phyloP scores from a whole-genome alignment of 176 grass and related monocot species.

The Avena sativa region DNA sequence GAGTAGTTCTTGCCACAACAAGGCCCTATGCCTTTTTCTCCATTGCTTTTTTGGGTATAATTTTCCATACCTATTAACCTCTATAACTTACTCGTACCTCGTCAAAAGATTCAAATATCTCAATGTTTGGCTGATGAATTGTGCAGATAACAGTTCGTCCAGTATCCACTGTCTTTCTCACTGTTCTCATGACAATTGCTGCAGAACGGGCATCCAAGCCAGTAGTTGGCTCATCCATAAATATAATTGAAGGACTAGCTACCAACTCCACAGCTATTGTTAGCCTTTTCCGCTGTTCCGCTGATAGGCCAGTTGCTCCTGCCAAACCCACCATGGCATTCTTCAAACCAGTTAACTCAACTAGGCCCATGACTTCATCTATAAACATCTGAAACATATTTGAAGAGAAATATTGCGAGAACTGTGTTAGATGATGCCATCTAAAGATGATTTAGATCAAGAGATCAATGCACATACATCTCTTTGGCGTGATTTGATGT shows the following conservation, averaged over 20 bases:
- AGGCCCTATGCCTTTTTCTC: not conserved
- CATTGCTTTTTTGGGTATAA: not conserved
- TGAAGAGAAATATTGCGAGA: not conserved
- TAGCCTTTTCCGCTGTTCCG: constrained; percentile 76
- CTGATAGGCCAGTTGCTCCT: constrained; percentile 66
- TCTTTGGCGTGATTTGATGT: constrained; percentile 61
- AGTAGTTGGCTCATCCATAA: constrained; percentile 90
- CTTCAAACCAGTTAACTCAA: constrained; percentile 68
- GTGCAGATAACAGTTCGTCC: constrained; percentile 82
- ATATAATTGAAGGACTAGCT: constrained; percentile 84
- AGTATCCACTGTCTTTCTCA: constrained; percentile 83
- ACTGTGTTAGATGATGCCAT: not conserved
- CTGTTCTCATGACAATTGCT: constrained; percentile 84
- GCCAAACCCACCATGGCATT: constrained; percentile 72
- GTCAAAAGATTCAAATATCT: constrained; percentile 95
- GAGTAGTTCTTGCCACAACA: not conserved
- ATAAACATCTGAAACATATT: constrained; percentile 70
- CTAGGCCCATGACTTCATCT: constrained; percentile 73
- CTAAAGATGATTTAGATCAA: constrained; percentile 6
- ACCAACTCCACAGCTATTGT: constrained; percentile 84
- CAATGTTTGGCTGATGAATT: constrained; percentile 90
- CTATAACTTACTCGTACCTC: constrained; percentile 52
- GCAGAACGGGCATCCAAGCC: constrained; percentile 81
- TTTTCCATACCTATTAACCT: not conserved
- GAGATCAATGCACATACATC: constrained; percentile 48